Base-by-base conservation (phyloP, 2,329 filamentous ascomycete genomes). In the Ascosphaera apis region DNA sequence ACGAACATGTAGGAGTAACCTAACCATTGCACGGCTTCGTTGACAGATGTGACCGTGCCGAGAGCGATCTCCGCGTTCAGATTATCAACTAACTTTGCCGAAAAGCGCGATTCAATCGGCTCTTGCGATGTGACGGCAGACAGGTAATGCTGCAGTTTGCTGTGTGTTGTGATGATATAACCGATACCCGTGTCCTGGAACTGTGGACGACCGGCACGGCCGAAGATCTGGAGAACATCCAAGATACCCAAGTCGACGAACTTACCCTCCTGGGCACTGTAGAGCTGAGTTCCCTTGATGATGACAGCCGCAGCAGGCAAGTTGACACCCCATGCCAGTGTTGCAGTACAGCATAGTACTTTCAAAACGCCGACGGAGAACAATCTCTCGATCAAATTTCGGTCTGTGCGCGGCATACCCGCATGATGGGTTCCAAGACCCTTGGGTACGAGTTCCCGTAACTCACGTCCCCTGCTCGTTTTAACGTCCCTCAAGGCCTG, bases 1-100 rank as follows among this genome's bases (percentile, higher is more conserved):
- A 98, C 86, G 52, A 92, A 98, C 0, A 98, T 65, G 49, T 95
- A 98, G 0, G 86, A 93, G 53, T 98, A 98, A 11, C 91, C 86
- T 21, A 98, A 76, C 88, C 88, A 98, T 44, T 91, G 81, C 1
- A 93, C 84, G 0, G 81, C 88, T 58, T 98, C 91, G 2, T 76
- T 65, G 2, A 98, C 78, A 1, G 86, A 92, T 0, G 86, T 95
- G 13, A 98, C 91, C 0, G 91, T 98, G 1, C 88, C 88, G 6
- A 98, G 58, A 0, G 83, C 71, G 42, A 98, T 83, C 52, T 98
- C 88, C 0, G 88, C 88, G 45, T 98, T 98, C 40, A 98, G 58
- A 44, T 98, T 98, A 53, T 98, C 88, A 2, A 98, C 84, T 8
- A 98, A 62, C 54, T 91, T 91, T 21, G 79, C 69, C 1, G 84